Conservation (phyloP, 2,329 filamentous ascomycete genomes). For the Exserohilum rostratum region DNA sequence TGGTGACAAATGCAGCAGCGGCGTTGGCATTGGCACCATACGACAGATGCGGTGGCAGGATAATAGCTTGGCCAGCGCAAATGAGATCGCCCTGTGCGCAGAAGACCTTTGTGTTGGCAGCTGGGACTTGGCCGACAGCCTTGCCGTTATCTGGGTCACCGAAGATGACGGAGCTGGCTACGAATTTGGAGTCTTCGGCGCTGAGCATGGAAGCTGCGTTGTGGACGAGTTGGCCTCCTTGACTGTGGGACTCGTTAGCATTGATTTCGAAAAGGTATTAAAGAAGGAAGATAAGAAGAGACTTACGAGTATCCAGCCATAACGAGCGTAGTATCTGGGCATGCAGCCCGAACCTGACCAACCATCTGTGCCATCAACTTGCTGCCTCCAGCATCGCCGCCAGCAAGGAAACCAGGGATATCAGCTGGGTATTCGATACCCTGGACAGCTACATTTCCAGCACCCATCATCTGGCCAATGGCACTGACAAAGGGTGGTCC, state of each 20-base stretch:
- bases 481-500: constrained; percentile 60
- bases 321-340: constrained; percentile 55
- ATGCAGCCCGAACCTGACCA: constrained; percentile 49
- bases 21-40: constrained; percentile 40
- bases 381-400: constrained; percentile 55
- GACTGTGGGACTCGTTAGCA: constrained; percentile 26
- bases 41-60: constrained; percentile 44
- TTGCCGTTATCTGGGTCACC: constrained; percentile 47
- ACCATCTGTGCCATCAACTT: constrained; percentile 52
- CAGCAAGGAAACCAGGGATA: constrained; percentile 53
- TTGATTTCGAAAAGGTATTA: neutral
- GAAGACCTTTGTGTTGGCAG: constrained; percentile 41
- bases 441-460: constrained; percentile 59
- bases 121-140: constrained; percentile 39
- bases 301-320: constrained; percentile 57
- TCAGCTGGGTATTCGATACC: constrained; percentile 61
- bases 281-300: constrained; percentile 9
- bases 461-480: constrained; percentile 49
- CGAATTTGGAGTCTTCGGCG: constrained; percentile 29
- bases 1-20: constrained; percentile 42
- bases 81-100: constrained; percentile 46
- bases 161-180: constrained; percentile 43
- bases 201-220: constrained; percentile 49
- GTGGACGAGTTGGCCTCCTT: constrained; percentile 54
- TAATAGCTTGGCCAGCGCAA: constrained; percentile 36